phyloP scores from a whole-genome alignment of 306 rosid species.

The Cicer arietinum region DNA sequence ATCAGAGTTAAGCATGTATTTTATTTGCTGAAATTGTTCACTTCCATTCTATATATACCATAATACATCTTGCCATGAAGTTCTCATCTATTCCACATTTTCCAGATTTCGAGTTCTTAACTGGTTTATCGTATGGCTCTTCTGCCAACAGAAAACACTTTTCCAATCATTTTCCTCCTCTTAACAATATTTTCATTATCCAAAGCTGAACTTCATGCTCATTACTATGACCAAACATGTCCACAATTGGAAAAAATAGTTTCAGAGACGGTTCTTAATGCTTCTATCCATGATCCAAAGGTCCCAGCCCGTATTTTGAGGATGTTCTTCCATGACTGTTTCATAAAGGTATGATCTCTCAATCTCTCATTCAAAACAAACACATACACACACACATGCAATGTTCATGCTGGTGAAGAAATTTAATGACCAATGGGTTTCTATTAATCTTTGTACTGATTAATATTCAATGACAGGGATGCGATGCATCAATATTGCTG shows the following conservation, averaged over 20 bases:
- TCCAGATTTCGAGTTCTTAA: not conserved
- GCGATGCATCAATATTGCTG: slow-evolving; percentile 76
- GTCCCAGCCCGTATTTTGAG: slow-evolving; percentile 79
- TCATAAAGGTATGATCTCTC: slow-evolving; percentile 67
- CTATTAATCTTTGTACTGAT: not conserved
- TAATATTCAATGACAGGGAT: slow-evolving; percentile 57
- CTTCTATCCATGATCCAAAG: slow-evolving; percentile 69
- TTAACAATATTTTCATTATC: slow-evolving; percentile 42
- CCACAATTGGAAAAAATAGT: slow-evolving; percentile 68
- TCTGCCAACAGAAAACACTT: slow-evolving; percentile 38
- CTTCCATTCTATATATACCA: slow-evolving; percentile 42
- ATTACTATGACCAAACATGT: slow-evolving; percentile 66
- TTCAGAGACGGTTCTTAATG: slow-evolving; percentile 58
- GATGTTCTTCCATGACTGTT: slow-evolving; percentile 90
- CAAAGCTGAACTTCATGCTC: slow-evolving; percentile 52
- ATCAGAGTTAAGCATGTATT: not conserved
- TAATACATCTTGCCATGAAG: slow-evolving; percentile 10
- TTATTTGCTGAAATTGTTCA: not conserved
- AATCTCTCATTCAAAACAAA: slow-evolving; percentile 5
- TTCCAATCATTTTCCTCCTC: slow-evolving; percentile 44
- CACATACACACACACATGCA: not conserved
- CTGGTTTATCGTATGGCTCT: slow-evolving; percentile 48
- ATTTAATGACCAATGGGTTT: not conserved
- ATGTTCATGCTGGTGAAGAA: slow-evolving; percentile 22
- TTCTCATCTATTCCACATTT: slow-evolving; percentile 41